phyloP scores from a whole-genome alignment of 2,329 filamentous ascomycete genomes.

The Botrytis porri region DNA sequence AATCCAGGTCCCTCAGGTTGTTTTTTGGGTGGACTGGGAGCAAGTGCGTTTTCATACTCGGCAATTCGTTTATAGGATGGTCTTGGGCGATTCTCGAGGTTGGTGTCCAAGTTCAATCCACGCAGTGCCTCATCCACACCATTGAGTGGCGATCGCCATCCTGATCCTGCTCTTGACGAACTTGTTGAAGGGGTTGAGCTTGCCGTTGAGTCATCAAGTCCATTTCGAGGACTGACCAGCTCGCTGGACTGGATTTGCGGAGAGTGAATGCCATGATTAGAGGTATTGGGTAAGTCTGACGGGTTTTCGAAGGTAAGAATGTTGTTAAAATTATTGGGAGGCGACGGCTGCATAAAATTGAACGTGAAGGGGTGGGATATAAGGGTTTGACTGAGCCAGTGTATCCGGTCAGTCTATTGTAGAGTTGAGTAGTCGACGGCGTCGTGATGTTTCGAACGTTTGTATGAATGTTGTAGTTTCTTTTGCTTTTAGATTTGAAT shows the following conservation, averaged over 20 bases:
- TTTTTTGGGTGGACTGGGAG: conserved; percentile 45
- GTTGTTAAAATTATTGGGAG: conserved; percentile 46
- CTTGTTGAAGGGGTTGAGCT: conserved; percentile 30
- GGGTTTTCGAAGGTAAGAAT: conserved; percentile 42
- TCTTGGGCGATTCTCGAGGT: conserved; percentile 34
- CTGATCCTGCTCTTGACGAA: conserved; percentile 7
- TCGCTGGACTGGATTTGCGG: conserved; percentile 42
- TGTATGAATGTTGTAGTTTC: neutral
- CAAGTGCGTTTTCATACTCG: conserved; percentile 60
- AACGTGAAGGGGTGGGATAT: conserved; percentile 33
- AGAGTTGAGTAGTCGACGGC: conserved; percentile 16
- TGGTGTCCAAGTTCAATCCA: conserved; percentile 48
- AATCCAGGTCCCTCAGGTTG: conserved; percentile 48
- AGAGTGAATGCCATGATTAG: conserved; percentile 58
- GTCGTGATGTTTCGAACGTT: conserved; percentile 19
- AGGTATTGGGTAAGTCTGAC: conserved; percentile 37
- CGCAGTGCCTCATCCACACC: conserved; percentile 51
- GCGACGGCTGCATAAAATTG: conserved; percentile 65
- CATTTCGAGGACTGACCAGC: conserved; percentile 38
- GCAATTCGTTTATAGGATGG: conserved; percentile 47
- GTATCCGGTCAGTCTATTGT: conserved; percentile 37
- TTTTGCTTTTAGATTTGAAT: neutral
- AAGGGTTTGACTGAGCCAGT: conserved; percentile 38
- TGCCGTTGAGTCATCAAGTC: conserved; percentile 20
- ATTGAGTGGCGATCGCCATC: conserved; percentile 32